A percentile compares a stretch with the other conserved stretches of the same genome.
Conservation (phyloP, 2,329 filamentous ascomycete genomes). For the Verticillium klebahnii region DNA sequence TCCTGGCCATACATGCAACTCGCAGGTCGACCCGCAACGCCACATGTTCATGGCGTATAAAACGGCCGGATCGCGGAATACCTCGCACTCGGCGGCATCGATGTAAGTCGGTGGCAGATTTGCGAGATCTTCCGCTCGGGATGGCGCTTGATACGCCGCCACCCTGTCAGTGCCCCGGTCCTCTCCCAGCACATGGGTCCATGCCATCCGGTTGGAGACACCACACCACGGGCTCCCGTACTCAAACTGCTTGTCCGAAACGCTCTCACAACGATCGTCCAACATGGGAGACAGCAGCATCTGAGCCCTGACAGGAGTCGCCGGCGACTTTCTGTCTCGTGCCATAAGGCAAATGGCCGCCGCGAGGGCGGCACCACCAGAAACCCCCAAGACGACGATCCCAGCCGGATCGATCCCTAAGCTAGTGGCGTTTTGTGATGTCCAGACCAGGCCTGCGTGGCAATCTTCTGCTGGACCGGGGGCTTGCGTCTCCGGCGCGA, state of each 20-base stretch:
- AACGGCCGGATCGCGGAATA: constrained; percentile 16
- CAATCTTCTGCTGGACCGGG: constrained; percentile 16
- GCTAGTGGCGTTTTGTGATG: constrained; percentile 7
- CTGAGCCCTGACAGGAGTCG: constrained; percentile 12
- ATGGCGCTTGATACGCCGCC: constrained; percentile 12
- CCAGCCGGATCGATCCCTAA: constrained; percentile 12
- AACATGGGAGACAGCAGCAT: constrained; percentile 18
- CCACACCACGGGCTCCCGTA: constrained; percentile 14
- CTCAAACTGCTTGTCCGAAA: constrained; percentile 16
- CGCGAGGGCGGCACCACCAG: constrained; percentile 1
- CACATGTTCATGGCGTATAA: constrained; percentile 13
- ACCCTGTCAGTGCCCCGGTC: constrained; percentile 8
- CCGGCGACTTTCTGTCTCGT: constrained; percentile 10
- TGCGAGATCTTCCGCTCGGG: constrained; percentile 12
- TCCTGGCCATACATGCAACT: constrained; percentile 16
- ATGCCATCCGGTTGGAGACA: constrained; percentile 11
- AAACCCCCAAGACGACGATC: constrained; percentile 14
- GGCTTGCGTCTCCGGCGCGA: constrained; percentile 18
- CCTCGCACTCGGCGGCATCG: constrained; percentile 15
- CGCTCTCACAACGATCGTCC: constrained; percentile 13
- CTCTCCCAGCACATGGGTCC: constrained; percentile 12
- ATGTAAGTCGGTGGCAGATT: constrained; percentile 15
- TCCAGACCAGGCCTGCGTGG: constrained; percentile 14
- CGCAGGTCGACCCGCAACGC: constrained; percentile 14
- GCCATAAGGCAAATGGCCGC: constrained; percentile 8